These are phyloP conservation scores for Trametes villosa DNA, from an alignment of 768 basidiomycete genomes.

Conservation along the genomic window DNA sequence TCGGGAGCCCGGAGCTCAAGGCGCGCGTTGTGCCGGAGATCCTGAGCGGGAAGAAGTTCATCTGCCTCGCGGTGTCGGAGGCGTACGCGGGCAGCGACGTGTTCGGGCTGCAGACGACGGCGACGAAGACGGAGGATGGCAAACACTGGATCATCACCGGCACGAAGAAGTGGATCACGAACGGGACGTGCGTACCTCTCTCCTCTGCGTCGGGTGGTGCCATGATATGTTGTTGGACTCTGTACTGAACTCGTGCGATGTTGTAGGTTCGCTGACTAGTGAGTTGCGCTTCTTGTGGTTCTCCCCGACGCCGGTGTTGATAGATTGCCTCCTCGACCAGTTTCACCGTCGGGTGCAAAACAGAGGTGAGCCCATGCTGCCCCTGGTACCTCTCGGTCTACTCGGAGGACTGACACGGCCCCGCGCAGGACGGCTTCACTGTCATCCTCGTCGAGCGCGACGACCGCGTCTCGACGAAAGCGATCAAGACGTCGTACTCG, in stretches of 20 bases:
- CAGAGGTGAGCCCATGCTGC: slow-evolving; percentile 42
- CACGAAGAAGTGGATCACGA: slow-evolving; percentile 87
- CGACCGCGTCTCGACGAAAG: slow-evolving; percentile 80
- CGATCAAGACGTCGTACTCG: slow-evolving; percentile 90
- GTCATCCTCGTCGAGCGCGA: slow-evolving; percentile 86
- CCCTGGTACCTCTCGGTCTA: background rate
- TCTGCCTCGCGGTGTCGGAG: slow-evolving; percentile 80
- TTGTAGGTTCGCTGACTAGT: slow-evolving; percentile 45
- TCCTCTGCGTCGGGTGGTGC: too few species aligned
- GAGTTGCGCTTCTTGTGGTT: too few species aligned
- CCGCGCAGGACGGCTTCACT: slow-evolving; percentile 59
- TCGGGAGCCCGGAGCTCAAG: slow-evolving; percentile 66
- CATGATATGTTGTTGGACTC: background rate
- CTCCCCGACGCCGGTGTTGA: background rate
- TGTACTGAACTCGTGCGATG: background rate
- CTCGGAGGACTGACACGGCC: slow-evolving; percentile 35
- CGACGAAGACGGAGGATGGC: slow-evolving; percentile 80
- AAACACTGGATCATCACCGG: slow-evolving; percentile 86
- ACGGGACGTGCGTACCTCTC: slow-evolving; percentile 51
- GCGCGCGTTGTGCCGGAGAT: slow-evolving; percentile 67
- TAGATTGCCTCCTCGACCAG: slow-evolving; percentile 13
- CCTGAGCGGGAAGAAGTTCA: slow-evolving; percentile 78
- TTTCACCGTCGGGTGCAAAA: slow-evolving; percentile 79
- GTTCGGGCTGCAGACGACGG: slow-evolving; percentile 77
- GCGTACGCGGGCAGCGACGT: slow-evolving; percentile 90